A percentile compares a stretch with the other conserved stretches of the same genome.
These are phyloP conservation scores for Tricladium varicosporioides DNA, from an alignment of 2,329 filamentous ascomycete species.

Conservation along the genomic window DNA sequence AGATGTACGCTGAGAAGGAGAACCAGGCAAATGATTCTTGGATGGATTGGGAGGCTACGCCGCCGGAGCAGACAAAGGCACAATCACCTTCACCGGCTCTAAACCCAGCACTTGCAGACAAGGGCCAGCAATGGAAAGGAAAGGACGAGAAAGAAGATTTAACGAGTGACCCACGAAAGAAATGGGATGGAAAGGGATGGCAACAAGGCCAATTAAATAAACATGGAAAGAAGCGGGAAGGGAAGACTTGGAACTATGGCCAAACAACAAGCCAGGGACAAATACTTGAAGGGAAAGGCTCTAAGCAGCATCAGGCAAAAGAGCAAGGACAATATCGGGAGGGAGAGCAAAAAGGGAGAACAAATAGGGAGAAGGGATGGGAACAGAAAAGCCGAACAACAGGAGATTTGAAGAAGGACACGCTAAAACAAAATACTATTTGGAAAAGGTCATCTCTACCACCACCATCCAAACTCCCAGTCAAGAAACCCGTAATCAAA, in stretches of 20 bases:
- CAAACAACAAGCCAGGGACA: no score
- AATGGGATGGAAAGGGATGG: no score
- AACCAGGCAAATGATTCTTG: constrained; percentile 6
- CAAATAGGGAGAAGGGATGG: background rate
- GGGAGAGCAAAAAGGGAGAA: background rate
- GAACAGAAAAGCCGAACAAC: background rate
- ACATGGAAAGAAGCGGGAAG: background rate
- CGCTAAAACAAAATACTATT: background rate
- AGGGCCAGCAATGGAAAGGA: no score
- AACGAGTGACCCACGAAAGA: no score
- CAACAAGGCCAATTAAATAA: background rate
- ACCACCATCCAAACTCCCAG: background rate
- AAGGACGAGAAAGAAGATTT: no score
- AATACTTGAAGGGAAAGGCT: no score
- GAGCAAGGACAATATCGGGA: constrained; percentile 1
- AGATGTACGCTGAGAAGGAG: constrained; percentile 7
- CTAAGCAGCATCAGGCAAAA: no score
- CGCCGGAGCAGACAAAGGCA: no score
- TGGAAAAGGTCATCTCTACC: background rate
- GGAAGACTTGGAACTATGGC: no score
- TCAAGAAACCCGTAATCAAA: background rate
- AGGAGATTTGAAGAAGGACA: background rate
- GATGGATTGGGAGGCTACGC: constrained; percentile 6
- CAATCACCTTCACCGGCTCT: no score
- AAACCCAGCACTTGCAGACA: no score